Conservation (phyloP, 2,329 filamentous ascomycete species). For the Colletotrichum truncatum region DNA sequence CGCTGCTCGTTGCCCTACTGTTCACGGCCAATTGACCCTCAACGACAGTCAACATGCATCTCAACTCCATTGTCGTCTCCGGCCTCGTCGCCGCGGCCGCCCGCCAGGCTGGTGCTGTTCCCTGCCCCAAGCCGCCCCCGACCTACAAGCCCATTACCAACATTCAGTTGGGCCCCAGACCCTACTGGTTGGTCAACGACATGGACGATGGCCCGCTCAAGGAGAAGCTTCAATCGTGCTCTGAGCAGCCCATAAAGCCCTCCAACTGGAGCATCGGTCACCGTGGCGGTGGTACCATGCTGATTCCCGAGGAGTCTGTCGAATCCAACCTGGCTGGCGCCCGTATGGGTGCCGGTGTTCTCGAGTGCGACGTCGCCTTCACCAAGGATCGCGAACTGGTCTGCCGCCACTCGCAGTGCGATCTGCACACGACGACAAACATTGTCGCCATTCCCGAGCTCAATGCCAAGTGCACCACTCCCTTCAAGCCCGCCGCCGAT, state of each 20-base stretch:
- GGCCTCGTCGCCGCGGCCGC: constrained; percentile 37
- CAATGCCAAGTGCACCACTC: constrained; percentile 69
- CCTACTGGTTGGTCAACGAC: constrained; percentile 70
- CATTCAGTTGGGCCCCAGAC: constrained; percentile 70
- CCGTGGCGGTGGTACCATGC: constrained; percentile 66
- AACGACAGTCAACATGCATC: constrained; percentile 39
- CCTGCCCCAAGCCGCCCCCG: constrained; percentile 18
- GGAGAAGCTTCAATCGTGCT: constrained; percentile 66
- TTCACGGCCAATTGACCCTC: background rate
- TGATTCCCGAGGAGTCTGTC: constrained; percentile 71
- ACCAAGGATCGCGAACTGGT: constrained; percentile 73
- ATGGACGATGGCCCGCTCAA: constrained; percentile 71
- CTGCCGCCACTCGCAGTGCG: constrained; percentile 74
- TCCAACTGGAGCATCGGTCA: constrained; percentile 69
- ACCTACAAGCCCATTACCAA: constrained; percentile 48
- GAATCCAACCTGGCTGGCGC: constrained; percentile 69
- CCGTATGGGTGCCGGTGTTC: constrained; percentile 73
- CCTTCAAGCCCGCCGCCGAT: constrained; percentile 65
- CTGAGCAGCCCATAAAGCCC: constrained; percentile 58
- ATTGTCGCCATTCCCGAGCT: constrained; percentile 70
- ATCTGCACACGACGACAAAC: constrained; percentile 75
- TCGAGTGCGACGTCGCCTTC: constrained; percentile 76
- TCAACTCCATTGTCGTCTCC: constrained; percentile 39
- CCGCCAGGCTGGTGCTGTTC: constrained; percentile 20
- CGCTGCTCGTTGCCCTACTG: background rate